Conservation (phyloP, 73 alveolate species). For the Durusdinium trenchii region DNA sequence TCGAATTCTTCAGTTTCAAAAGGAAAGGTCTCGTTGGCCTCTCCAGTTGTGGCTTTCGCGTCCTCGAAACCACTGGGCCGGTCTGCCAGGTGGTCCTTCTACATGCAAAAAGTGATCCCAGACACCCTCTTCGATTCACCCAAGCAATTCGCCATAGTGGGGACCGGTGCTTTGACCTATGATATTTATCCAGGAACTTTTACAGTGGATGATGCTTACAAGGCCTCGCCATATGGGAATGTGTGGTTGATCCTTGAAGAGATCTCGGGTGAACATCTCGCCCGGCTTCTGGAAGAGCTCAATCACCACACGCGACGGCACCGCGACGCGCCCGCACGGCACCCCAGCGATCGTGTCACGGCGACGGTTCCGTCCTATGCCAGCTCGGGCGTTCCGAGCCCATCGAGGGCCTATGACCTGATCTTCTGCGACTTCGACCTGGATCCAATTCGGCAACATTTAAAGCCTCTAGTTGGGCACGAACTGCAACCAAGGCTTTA, state of each 20-base stretch:
- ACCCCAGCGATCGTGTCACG: background rate
- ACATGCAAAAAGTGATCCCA: constrained; percentile 62
- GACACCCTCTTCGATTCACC: background rate
- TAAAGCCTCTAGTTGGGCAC: background rate
- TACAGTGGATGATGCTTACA: constrained; percentile 57
- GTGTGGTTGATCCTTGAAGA: constrained; percentile 62
- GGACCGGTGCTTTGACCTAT: constrained; percentile 62
- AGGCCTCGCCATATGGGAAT: constrained; percentile 77
- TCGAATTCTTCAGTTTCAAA: no score
- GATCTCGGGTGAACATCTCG: background rate
- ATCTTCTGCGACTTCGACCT: constrained; percentile 76
- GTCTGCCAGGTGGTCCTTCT: constrained; percentile 69
- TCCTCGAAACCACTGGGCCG: no score
- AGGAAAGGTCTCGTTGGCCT: no score
- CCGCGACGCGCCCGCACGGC: background rate
- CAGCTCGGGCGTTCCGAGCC: background rate
- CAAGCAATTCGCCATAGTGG: constrained; percentile 33
- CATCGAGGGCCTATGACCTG: constrained; percentile 11
- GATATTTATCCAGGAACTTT: constrained; percentile 64
- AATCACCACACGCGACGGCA: background rate
- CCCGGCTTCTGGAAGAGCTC: constrained; percentile 6
- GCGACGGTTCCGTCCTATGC: constrained; percentile 6
- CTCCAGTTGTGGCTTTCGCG: no score
- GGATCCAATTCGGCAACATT: constrained; percentile 17
- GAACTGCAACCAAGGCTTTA: background rate